These are phyloP conservation scores for Wickerhamiella dianesei DNA, from an alignment of 805 yeast species.

Conservation along the genomic window DNA sequence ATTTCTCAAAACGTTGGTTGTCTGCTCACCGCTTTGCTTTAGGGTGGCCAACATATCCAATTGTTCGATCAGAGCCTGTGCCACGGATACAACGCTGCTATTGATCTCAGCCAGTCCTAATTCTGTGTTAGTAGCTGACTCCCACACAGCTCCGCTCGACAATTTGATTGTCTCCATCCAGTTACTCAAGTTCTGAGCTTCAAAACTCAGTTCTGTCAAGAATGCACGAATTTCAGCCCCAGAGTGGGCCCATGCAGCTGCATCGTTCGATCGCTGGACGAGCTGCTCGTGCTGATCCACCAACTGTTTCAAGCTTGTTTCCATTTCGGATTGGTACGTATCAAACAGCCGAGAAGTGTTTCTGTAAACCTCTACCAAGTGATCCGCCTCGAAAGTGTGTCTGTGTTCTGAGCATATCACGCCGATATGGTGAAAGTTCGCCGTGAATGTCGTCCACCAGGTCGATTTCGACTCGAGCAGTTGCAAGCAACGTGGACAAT, in stretches of 20 bases:
- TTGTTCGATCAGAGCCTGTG: background rate
- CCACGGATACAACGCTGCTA: background rate
- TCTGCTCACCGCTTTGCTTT: background rate
- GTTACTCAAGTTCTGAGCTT: background rate
- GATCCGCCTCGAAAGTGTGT: constrained; percentile 14
- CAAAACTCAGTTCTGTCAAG: background rate
- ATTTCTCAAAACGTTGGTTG: no score
- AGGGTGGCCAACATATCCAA: background rate
- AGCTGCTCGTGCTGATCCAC: background rate
- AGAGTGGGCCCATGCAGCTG: background rate
- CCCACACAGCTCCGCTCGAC: background rate
- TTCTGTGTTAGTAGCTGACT: background rate
- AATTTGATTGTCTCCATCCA: background rate
- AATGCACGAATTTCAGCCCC: background rate
- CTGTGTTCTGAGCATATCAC: constrained; percentile 32
- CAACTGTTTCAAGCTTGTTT: background rate
- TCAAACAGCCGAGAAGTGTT: constrained; percentile 6
- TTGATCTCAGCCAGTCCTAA: background rate
- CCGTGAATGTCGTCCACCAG: constrained; percentile 65
- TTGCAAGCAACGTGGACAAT: constrained; percentile 14
- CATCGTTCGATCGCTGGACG: background rate
- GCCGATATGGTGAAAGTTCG: constrained; percentile 43
- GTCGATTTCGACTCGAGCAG: constrained; percentile 27
- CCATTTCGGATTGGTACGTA: constrained; percentile 3
- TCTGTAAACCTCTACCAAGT: constrained; percentile 6